Conservation (phyloP, 768 basidiomycete species). For the Mycena indigotica region DNA sequence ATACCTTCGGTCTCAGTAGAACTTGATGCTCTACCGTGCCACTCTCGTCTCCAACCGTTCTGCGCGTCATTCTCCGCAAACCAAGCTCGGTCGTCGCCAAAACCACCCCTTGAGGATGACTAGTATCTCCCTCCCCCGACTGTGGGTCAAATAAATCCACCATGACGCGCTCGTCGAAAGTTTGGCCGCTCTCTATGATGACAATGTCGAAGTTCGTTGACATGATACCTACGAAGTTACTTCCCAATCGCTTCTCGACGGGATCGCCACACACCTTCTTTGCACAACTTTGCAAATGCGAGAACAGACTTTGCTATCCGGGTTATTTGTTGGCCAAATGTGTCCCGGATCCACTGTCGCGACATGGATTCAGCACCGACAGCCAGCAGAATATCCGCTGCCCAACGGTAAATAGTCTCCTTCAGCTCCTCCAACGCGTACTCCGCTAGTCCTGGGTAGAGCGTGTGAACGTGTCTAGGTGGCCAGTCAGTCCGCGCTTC, state of each 20-base stretch:
- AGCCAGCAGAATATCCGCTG: conserved; percentile 63
- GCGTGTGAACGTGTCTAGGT: conserved; percentile 55
- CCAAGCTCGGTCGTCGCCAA: conserved; percentile 76
- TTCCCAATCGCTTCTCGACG: no score
- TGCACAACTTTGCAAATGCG: conserved; percentile 61
- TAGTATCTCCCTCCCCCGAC: conserved; percentile 40
- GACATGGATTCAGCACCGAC: conserved; percentile 50
- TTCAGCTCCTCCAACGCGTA: conserved; percentile 71
- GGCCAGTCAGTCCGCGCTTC: background rate
- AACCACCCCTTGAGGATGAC: conserved; percentile 50
- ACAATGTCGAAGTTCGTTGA: conserved; percentile 75
- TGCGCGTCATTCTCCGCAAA: conserved; percentile 62
- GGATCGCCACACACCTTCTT: conserved; percentile 44
- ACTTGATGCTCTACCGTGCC: conserved; percentile 55
- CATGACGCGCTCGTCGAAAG: conserved; percentile 56
- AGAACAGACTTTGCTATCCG: conserved; percentile 67
- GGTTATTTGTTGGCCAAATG: conserved; percentile 62
- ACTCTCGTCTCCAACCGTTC: conserved; percentile 29
- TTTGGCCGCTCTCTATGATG: conserved; percentile 54
- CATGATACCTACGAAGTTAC: conserved; percentile 51
- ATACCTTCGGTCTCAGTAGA: conserved; percentile 72
- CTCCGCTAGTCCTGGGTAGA: conserved; percentile 68
- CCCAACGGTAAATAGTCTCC: conserved; percentile 76
- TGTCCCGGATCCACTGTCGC: conserved; percentile 43
- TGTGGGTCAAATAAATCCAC: conserved; percentile 53